Conservation (phyloP, 1,139 yeast species). For the Scheffersomyces titani region DNA sequence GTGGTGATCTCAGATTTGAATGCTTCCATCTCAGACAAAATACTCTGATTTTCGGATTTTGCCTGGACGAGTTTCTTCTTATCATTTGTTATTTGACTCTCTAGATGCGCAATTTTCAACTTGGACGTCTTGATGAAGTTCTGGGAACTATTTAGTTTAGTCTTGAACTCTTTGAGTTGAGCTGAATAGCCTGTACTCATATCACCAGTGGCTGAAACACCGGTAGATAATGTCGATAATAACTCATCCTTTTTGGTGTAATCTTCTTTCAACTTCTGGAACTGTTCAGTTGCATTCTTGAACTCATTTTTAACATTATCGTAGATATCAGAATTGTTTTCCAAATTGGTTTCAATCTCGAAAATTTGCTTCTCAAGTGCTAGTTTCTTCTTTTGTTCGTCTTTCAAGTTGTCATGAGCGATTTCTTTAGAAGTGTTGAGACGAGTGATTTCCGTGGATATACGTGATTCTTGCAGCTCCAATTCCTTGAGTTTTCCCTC, state of each 20-base stretch:
- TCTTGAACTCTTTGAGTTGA: slow-evolving; percentile 69
- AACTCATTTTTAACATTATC: slow-evolving; percentile 36
- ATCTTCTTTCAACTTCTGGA: slow-evolving; percentile 49
- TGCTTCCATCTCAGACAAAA: slow-evolving; percentile 43
- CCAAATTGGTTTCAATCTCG: slow-evolving; percentile 21
- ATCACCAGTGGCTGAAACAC: slow-evolving; percentile 81
- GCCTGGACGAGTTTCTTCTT: slow-evolving; percentile 58
- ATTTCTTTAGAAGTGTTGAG: slow-evolving; percentile 64
- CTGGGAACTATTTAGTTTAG: slow-evolving; percentile 53
- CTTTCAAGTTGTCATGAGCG: slow-evolving; percentile 52
- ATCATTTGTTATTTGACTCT: slow-evolving; percentile 53
- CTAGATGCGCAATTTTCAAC: slow-evolving; percentile 59
- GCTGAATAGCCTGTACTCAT: slow-evolving; percentile 70
- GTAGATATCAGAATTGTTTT: slow-evolving; percentile 28
- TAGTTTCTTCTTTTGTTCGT: slow-evolving; percentile 34
- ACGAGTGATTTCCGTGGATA: slow-evolving; percentile 69
- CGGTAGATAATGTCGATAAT: slow-evolving; percentile 81
- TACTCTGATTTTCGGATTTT: slow-evolving; percentile 47
- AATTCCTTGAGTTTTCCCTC: slow-evolving; percentile 64
- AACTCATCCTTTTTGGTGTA: slow-evolving; percentile 73
- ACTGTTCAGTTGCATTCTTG: slow-evolving; percentile 40
- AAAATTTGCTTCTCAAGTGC: slow-evolving; percentile 18
- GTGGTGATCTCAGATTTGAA: slow-evolving; percentile 39
- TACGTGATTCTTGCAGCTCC: slow-evolving; percentile 58
- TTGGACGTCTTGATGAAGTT: slow-evolving; percentile 62